Base-by-base conservation (phyloP, 257 asterid species). In the Primulina eburnea region DNA sequence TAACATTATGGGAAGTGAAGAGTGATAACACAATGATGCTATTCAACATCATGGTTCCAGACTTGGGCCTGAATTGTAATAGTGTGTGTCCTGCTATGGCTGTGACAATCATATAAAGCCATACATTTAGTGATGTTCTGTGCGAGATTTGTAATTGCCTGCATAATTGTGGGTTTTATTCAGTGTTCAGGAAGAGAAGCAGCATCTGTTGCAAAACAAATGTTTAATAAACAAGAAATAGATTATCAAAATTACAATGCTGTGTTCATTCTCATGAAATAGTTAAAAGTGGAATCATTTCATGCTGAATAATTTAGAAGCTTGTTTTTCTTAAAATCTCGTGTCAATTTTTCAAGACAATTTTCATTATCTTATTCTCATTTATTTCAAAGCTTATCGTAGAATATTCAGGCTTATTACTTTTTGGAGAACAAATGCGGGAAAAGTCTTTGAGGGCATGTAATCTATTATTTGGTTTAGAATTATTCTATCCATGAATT, bases 1-100 rank as follows among this genome's bases (percentile, higher is more conserved):
- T 28, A 52, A 38, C 24, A 58, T 71, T 30, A 2, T 53, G 60
- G 40, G 74, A 55, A 57, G 52, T 65, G n/a, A 26, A 24, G 24
- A 32, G 69, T n/a, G 18, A 24, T 34, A 32, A 4, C 34, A 57
- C 5, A 40, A 16, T 11, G 26, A 71, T 53, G 18, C 38, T 66
- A 28, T 61, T 66, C 24, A 35, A 1, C 5, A 43, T 32, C 11
- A 11, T 10, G 26, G n/a, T 62, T 62, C 64, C 7, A 17, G 30
- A 40, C 26, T 21, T 16, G 5, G 12, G 37, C 28, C 50, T 47
- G 70, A 40, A 57, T 57, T 56, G 61, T 47, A 37, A 29, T 64
- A 21, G 2, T 21, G 11, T 18, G 6, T 56, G 17, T 55, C 12
- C 60, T 32, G 28, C 28, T 16, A 34, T 12, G 55, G 34, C 10